These are phyloP conservation scores for Solanum hybrid DNA, from an alignment of 305 asterid genomes.

Conservation along the genomic window DNA sequence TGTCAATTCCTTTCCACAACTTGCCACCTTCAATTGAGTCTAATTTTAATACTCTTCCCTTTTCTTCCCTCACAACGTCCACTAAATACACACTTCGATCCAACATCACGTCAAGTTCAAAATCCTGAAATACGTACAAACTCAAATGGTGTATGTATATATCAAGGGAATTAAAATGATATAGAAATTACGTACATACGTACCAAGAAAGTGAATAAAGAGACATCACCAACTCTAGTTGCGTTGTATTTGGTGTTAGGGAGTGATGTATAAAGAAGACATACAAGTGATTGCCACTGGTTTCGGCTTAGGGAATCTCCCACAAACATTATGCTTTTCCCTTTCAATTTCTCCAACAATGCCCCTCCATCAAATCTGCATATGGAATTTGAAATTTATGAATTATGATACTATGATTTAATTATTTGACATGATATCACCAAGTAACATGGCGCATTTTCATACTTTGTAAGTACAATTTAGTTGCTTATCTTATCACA, in stretches of 20 bases:
- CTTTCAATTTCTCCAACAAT: conserved; percentile 35
- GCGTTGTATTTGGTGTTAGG: conserved; percentile 14
- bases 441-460: background rate
- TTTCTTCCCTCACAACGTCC: conserved; percentile 41
- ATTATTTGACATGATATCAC: background rate
- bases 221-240: conserved; percentile 20
- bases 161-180: too few species aligned
- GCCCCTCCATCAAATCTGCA: conserved; percentile 52
- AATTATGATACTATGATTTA: background rate
- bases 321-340: conserved; percentile 68
- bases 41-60: conserved; percentile 49
- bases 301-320: conserved; percentile 74
- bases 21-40: conserved; percentile 64
- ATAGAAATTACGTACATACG: too few species aligned
- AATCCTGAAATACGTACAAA: conserved; percentile 23
- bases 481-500: too few species aligned
- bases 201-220: conserved; percentile 41
- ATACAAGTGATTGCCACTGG: conserved; percentile 58
- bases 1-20: conserved; percentile 56
- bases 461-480: background rate
- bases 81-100: conserved; percentile 60
- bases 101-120: conserved; percentile 45
- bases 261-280: conserved; percentile 50
- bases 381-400: background rate
- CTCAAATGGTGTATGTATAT: too few species aligned